Evolutionary conservation across 345 rosid species (phyloP).

Genomic region (Brassica rapa): DNA sequence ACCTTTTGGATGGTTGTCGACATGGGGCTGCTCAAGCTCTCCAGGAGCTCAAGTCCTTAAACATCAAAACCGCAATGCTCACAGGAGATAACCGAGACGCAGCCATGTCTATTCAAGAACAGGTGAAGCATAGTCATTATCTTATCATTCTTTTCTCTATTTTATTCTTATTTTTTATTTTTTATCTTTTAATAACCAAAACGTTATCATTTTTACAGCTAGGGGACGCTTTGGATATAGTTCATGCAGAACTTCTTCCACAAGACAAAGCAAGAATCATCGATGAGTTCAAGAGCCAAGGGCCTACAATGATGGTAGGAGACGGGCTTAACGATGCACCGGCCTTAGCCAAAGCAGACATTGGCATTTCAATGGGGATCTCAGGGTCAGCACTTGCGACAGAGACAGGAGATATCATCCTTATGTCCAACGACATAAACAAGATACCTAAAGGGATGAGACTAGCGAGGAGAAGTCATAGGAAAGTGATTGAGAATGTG

Average conservation of each 20-base stretch:
- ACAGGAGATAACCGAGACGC: constrained; percentile 73
- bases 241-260: constrained; percentile 73
- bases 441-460: constrained; percentile 63
- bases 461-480: constrained; percentile 58
- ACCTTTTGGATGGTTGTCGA: constrained; percentile 70
- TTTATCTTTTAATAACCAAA: neutral
- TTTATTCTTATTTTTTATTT: neutral
- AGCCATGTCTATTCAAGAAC: constrained; percentile 66
- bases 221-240: constrained; percentile 50
- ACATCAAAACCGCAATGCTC: constrained; percentile 69
- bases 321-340: constrained; percentile 92
- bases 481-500: constrained; percentile 70
- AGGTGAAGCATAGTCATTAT: constrained; percentile 46
- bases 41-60: constrained; percentile 50
- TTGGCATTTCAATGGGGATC: constrained; percentile 91
- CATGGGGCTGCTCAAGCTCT: constrained; percentile 68
- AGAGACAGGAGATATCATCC: constrained; percentile 74
- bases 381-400: constrained; percentile 88
- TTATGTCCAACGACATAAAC: constrained; percentile 78
- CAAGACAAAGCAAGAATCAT: constrained; percentile 69
- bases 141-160: neutral
- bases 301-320: constrained; percentile 77
- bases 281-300: constrained; percentile 45
- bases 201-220: constrained; percentile 44
- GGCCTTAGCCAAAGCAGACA: constrained; percentile 77